Conservation (phyloP, 306 rosid species). For the Quercus variabilis region DNA sequence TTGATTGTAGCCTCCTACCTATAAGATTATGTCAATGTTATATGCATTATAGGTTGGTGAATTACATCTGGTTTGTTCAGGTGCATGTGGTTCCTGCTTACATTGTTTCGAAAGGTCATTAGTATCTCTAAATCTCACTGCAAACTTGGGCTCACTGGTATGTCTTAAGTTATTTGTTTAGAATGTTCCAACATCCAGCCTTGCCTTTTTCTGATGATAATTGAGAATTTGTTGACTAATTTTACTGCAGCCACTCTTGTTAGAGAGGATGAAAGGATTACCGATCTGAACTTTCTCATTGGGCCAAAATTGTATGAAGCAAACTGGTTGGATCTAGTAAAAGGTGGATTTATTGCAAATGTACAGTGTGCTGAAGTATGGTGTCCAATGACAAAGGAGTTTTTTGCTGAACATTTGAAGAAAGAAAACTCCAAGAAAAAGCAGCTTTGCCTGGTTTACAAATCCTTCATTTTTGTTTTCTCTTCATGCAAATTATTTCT, state of each 20-base stretch:
- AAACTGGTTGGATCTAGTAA: slow-evolving; percentile 92
- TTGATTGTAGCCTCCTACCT: slow-evolving; percentile 3
- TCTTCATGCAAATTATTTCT: not conserved
- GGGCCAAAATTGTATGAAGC: slow-evolving; percentile 98
- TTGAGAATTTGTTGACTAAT: slow-evolving; percentile 25
- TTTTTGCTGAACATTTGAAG: slow-evolving; percentile 84
- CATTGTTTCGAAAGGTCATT: slow-evolving; percentile 96
- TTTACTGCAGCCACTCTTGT: slow-evolving; percentile 86
- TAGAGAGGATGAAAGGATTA: slow-evolving; percentile 91
- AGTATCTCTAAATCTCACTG: slow-evolving; percentile 93
- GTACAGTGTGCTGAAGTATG: slow-evolving; percentile 99
- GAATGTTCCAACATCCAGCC: not conserved
- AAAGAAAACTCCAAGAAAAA: slow-evolving; percentile 93
- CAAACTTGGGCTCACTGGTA: slow-evolving; percentile 98
- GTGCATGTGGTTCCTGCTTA: slow-evolving; percentile 94
- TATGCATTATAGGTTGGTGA: slow-evolving; percentile 26
- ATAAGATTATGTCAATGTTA: slow-evolving; percentile 13
- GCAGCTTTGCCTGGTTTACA: slow-evolving; percentile 50
- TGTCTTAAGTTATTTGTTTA: slow-evolving; percentile 13
- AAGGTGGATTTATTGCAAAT: slow-evolving; percentile 95
- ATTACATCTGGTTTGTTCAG: slow-evolving; percentile 29
- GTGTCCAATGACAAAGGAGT: slow-evolving; percentile 99
- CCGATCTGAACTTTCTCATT: slow-evolving; percentile 87
- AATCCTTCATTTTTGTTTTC: slow-evolving; percentile 17
- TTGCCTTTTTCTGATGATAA: slow-evolving; percentile 19